Conservation (phyloP, 1,139 yeast species). For the Debaryomyces robertsiae region DNA sequence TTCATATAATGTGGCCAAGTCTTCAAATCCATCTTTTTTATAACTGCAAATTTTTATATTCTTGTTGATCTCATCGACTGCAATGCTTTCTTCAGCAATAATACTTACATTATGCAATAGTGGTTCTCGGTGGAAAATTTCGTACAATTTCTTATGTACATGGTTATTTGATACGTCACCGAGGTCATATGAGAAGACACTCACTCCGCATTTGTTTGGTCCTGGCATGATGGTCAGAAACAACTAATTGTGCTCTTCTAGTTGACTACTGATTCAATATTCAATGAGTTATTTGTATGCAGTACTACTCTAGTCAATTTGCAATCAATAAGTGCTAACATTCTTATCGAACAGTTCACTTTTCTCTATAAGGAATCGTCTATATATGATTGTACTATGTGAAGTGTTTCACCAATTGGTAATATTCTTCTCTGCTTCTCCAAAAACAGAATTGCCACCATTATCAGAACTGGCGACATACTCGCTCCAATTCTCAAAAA, state of each 20-base stretch:
- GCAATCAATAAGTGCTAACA: not conserved
- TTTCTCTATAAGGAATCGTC: not conserved
- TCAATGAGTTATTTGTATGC: not conserved
- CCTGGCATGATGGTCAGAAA: not conserved
- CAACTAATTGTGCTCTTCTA: too few relatives aligned
- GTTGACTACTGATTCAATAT: not conserved
- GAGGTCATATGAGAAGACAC: not conserved
- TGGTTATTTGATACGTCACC: not conserved
- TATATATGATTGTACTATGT: slow-evolving; percentile 3
- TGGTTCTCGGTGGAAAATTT: not conserved
- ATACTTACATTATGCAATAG: slow-evolving; percentile 2
- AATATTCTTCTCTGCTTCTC: slow-evolving; percentile 87
- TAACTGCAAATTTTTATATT: not conserved
- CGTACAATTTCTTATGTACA: not conserved
- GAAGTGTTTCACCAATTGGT: slow-evolving; percentile 68
- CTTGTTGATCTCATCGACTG: too few relatives aligned
- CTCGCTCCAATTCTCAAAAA: slow-evolving; percentile 56
- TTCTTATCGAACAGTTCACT: not conserved
- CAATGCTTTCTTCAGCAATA: not conserved
- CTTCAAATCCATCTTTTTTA: not conserved
- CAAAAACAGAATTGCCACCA: slow-evolving; percentile 78
- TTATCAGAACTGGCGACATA: slow-evolving; percentile 40
- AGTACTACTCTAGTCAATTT: not conserved
- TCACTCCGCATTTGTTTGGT: not conserved
- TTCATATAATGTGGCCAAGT: slow-evolving; percentile 1